Evolutionary conservation across 2,329 filamentous ascomycete species (phyloP), one percentile per base, ranked within the genome.

Genomic region (Colletotrichum australisinense): DNA sequence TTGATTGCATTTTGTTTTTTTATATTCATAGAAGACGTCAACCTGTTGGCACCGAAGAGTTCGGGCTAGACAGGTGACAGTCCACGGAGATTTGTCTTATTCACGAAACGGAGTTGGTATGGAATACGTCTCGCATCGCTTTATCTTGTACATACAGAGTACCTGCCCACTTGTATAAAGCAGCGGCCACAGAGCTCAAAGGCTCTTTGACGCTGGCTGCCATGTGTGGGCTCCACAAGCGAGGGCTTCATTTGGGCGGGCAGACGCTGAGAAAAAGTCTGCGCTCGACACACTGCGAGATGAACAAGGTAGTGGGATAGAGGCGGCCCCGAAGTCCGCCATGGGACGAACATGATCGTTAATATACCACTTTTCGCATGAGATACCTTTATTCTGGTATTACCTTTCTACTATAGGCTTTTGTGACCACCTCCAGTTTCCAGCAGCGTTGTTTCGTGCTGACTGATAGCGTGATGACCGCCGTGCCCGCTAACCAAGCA

Each of bases 11-110:
- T 70, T 58, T 67, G 56, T n/a, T 58, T 26, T 30, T 30, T 26
- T 46, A 49, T 30, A 58, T 60, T 49, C 71, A 71, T 70, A 71
- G 67, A 70, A 49, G 60, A 60, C 49, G 56, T 66, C 28, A 60
- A 30, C 62, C 53, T 64, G 32, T 12, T 24, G 71, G 71, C 19
- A 71, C 71, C 67, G 71, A 73, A 73, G 71, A 70, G 71, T 73
- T 73, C 49, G 71, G 71, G 67, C 62, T 56, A 30, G 7, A 22
- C 62, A 57, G 42, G 60, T 7, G 7, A 52, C 56, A 62, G 53
- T 28, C 56, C 32, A 52, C 59, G 35, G 67, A 46, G 38, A 62
- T 42, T 19, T 38, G 12, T 55, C 56, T 49, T 49, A 49, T 65
- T 65, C 24, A 70, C 57, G 28, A 32, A 32, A 32, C 28, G 62